Base-by-base conservation (phyloP, 169 alveolate species). In the Eimeria brunetti region DNA sequence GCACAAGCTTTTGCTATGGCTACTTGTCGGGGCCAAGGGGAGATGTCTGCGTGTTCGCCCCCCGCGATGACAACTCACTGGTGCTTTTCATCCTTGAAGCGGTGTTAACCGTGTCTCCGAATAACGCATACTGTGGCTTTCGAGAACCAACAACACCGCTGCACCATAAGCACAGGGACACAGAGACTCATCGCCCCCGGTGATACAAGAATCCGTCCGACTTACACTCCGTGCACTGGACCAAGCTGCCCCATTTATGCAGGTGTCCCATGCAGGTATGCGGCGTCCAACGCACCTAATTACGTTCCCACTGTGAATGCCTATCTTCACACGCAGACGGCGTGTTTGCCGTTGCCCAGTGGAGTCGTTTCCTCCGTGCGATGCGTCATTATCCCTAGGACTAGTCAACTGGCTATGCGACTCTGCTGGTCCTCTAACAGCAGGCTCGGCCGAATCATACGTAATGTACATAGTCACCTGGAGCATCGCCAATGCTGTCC, bases 61-160 rank as follows among this genome's bases (percentile, higher is more conserved):
- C 49, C 1, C 51, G 7, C 80, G 8, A 69, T 36, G 12, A 24
- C 44, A 49, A 38, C 94, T n/a, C 86, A 88, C 94, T 69, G 24
- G 85, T 69, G 85, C 91, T 81, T 9, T 91, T 91, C 95, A 91
- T 91, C 16, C 95, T 44, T 51, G 95, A 91, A 27, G 95, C 95
- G 69, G 95, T 91, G 85, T 91, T 91, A 11, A 91, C 95, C 44
- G 95, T 91, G 62, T 91, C 95, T 5, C 96, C 99, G 90, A 99
- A 98, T 62, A 99, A 97, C 30, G 99, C 98, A 96, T 98, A 99
- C 96, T 99, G 99, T 5, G 99, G 99, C 95, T 99, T 99, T 85
- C 98, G 99, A 41, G 99, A 98, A 49, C 99, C 99, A 12, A 99
- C 99, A 44, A 99, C 99, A 4, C 99, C 99, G 14, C 99, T 88